Evolutionary conservation across 768 basidiomycete genomes (phyloP).

Genomic region (Clathrus columnatus): DNA sequence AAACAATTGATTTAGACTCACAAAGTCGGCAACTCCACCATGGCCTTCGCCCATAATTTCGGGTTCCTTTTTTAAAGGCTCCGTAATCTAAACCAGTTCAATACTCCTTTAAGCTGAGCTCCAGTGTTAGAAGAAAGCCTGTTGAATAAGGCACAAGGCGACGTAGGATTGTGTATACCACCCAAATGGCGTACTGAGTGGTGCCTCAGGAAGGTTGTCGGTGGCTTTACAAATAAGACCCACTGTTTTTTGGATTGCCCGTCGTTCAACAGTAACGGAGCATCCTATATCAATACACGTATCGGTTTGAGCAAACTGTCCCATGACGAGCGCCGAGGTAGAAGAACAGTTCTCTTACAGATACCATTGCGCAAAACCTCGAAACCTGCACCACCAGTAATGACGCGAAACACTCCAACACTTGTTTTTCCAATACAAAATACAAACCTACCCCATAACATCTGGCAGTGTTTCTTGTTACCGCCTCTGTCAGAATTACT

Average conservation of each 20-base stretch:
- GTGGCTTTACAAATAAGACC: no score
- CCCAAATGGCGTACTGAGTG: conserved; percentile 10
- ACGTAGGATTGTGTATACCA: not conserved
- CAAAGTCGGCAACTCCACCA: not conserved
- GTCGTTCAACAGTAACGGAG: conserved; percentile 24
- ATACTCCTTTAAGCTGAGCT: conserved; percentile 90
- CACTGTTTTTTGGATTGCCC: conserved; percentile 26
- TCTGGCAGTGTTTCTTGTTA: conserved; percentile 50
- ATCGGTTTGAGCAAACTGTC: not conserved
- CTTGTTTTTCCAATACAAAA: conserved; percentile 55
- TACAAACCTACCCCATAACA: conserved; percentile 73
- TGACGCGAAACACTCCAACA: conserved; percentile 16
- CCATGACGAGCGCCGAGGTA: conserved; percentile 2
- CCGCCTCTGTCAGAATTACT: conserved; percentile 26
- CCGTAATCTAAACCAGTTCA: conserved; percentile 86
- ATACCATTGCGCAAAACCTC: not conserved
- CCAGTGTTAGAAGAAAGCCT: conserved; percentile 27
- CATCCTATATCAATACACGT: conserved; percentile 8
- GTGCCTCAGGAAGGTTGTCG: conserved; percentile 13
- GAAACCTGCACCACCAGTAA: no score
- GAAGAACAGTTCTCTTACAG: conserved; percentile 3
- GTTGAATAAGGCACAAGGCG: not conserved
- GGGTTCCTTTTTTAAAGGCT: conserved; percentile 19
- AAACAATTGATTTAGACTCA: not conserved
- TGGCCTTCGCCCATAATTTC: not conserved